Percentiles rank a stretch among this genome's conserved stretches.
Conservation (phyloP, 495 filamentous ascomycete genomes). For the Daldinia vernicosa region DNA sequence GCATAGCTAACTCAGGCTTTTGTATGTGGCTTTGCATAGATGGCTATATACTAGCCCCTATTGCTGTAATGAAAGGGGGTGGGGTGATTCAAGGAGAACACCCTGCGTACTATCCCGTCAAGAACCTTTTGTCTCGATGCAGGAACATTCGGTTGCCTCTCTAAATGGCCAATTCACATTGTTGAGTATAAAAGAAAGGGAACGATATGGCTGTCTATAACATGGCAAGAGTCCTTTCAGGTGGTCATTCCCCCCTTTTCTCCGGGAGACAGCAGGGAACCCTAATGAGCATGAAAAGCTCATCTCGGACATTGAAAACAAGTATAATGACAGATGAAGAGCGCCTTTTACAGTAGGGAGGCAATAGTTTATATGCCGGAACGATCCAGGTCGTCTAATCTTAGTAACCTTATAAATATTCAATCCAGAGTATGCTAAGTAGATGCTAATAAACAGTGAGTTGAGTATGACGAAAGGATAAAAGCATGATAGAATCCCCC, state of each 20-base stretch:
- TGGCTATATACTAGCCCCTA: neutral
- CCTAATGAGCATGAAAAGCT: neutral
- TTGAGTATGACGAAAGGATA: neutral
- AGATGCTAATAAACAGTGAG: conserved; percentile 10
- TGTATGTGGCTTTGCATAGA: neutral
- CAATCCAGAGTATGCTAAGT: neutral
- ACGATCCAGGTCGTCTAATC: neutral
- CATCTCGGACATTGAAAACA: neutral
- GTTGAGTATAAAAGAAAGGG: neutral
- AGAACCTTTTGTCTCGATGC: too few relatives aligned
- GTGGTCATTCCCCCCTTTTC: neutral
- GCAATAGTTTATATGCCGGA: neutral
- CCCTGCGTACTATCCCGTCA: too few relatives aligned
- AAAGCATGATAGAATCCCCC: neutral
- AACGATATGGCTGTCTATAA: neutral
- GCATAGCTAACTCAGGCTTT: neutral
- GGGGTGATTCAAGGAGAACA: too few relatives aligned
- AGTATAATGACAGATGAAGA: neutral
- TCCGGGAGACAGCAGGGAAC: neutral
- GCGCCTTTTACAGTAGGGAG: too few relatives aligned
- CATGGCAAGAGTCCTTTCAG: neutral
- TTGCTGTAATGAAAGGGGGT: neutral
- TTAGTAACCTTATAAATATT: neutral
- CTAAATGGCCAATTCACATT: neutral
- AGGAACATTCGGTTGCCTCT: too few relatives aligned